Conservation (phyloP, 805 yeast species). For the Saccharomycopsis microspora region DNA sequence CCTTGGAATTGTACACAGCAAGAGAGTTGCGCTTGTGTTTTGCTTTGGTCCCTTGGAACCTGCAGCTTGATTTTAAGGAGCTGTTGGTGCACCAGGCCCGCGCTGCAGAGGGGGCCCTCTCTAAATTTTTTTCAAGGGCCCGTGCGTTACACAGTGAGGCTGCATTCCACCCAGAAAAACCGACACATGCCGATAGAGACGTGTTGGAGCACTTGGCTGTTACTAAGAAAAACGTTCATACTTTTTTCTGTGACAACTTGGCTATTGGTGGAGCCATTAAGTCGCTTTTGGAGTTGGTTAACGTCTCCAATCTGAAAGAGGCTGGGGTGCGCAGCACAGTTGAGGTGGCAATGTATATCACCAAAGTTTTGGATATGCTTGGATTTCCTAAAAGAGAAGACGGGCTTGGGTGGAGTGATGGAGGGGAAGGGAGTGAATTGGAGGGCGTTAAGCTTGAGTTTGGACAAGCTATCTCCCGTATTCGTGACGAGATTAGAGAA, state of each 20-base stretch:
- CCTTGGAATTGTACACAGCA: conserved; percentile 55
- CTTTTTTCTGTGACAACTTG: conserved; percentile 81
- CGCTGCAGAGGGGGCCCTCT: conserved; percentile 60
- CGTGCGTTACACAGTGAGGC: conserved; percentile 69
- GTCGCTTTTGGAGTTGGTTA: conserved; percentile 53
- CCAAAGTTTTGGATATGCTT: conserved; percentile 54
- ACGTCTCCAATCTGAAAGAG: conserved; percentile 44
- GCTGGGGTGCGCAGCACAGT: conserved; percentile 54
- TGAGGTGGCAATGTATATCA: conserved; percentile 56
- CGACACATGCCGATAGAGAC: conserved; percentile 41
- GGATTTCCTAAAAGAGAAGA: conserved; percentile 71
- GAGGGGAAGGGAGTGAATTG: conserved; percentile 14
- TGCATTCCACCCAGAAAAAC: conserved; percentile 50
- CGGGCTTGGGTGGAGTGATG: conserved; percentile 63
- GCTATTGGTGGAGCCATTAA: conserved; percentile 69
- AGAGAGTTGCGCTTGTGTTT: conserved; percentile 87
- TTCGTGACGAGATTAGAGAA: conserved; percentile 73
- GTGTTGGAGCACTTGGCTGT: conserved; percentile 37
- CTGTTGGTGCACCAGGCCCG: conserved; percentile 65
- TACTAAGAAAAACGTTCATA: conserved; percentile 53
- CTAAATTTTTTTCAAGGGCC: conserved; percentile 79
- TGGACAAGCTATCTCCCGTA: conserved; percentile 61
- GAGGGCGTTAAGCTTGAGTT: conserved; percentile 77
- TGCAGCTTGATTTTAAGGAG: conserved; percentile 85
- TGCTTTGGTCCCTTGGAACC: conserved; percentile 88